Conservation (phyloP, 768 basidiomycete species). For the Pisolithus albus region DNA sequence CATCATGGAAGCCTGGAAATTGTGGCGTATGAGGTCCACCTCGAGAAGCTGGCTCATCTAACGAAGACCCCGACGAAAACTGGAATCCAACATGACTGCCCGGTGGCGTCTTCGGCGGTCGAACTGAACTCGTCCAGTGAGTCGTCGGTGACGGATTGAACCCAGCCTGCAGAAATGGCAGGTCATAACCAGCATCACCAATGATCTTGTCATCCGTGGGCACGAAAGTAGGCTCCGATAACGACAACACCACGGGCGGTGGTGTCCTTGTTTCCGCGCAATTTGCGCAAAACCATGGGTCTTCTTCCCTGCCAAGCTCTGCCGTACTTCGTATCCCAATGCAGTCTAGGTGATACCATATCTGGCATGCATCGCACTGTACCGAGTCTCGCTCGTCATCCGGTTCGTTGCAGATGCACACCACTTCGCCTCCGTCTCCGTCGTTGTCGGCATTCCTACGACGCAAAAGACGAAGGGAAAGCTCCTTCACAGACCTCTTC, state of each 20-base stretch:
- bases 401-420: constrained; percentile 61
- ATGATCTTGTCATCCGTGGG: constrained; percentile 49
- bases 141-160: constrained; percentile 51
- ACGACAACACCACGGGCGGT: constrained; percentile 26
- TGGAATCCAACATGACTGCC: constrained; percentile 20
- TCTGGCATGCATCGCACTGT: constrained; percentile 74
- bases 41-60: constrained; percentile 43
- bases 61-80: constrained; percentile 34
- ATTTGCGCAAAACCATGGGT: constrained; percentile 68
- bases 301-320: constrained; percentile 69
- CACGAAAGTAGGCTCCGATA: constrained; percentile 61
- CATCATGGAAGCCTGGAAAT: constrained; percentile 28
- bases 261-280: constrained; percentile 42
- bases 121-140: constrained; percentile 36
- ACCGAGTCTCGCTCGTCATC: constrained; percentile 74
- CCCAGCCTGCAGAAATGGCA: constrained; percentile 50
- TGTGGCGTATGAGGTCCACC: constrained; percentile 53
- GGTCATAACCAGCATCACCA: constrained; percentile 39
- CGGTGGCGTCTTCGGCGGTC: constrained; percentile 46
- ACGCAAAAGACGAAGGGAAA: constrained; percentile 42
- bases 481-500: constrained; percentile 58
- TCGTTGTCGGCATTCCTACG: constrained; percentile 37
- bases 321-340: constrained; percentile 60
- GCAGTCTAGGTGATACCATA: constrained; percentile 79
- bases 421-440: constrained; percentile 41